Conservation (phyloP, 2,329 filamentous ascomycete genomes). For the Scedosporium minutisporum region DNA sequence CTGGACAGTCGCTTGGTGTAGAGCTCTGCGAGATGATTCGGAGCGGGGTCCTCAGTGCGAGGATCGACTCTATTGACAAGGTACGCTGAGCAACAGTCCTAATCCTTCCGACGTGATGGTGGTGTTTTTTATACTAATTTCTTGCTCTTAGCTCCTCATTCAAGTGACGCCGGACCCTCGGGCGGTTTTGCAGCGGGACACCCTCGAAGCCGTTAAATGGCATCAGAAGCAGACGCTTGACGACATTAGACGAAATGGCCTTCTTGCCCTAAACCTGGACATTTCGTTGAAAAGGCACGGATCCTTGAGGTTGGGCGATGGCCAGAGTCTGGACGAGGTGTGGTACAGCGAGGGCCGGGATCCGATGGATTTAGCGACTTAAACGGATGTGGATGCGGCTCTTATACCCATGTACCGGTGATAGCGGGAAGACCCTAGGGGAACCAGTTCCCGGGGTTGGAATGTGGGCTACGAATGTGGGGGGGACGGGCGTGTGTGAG, state of each 20-base stretch:
- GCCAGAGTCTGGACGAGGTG: constrained; percentile 18
- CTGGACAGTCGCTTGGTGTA: constrained; percentile 53
- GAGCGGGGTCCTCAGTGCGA: constrained; percentile 59
- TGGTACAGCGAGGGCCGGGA: constrained; percentile 22
- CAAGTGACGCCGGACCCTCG: constrained; percentile 60
- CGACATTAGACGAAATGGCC: constrained; percentile 67
- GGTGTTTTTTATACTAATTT: constrained; percentile 9
- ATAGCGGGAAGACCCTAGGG: neutral
- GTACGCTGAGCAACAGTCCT: constrained; percentile 27
- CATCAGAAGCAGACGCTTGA: constrained; percentile 70
- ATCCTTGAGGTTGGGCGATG: constrained; percentile 5
- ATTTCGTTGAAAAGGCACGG: constrained; percentile 13
- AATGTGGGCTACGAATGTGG: neutral
- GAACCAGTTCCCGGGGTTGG: neutral
- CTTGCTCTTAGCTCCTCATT: constrained; percentile 51
- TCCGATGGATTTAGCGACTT: constrained; percentile 4
- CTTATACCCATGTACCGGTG: constrained; percentile 1
- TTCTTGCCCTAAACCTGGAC: constrained; percentile 62
- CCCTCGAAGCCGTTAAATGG: constrained; percentile 55
- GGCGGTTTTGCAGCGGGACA: constrained; percentile 57
- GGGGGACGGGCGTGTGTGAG: neutral
- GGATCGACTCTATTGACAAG: constrained; percentile 75
- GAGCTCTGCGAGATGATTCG: constrained; percentile 77
- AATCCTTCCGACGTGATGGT: neutral
- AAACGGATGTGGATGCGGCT: neutral